Conservation (phyloP, 129 eudicot species). For the Scalesia atractyloides region DNA sequence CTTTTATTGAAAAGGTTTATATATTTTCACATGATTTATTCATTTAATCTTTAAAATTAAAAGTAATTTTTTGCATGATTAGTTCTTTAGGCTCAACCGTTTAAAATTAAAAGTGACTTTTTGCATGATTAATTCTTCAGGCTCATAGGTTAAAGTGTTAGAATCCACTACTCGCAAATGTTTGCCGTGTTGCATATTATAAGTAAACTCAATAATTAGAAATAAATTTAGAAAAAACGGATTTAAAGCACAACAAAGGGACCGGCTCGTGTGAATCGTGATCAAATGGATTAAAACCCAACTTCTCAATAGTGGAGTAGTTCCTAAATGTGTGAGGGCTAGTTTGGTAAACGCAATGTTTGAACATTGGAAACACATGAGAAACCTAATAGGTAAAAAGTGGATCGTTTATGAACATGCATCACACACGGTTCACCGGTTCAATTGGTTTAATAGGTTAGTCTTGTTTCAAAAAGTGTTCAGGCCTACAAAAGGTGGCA, state of each 20-base stretch:
- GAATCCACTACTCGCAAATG: too few species aligned
- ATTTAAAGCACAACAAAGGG: background rate
- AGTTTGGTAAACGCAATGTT: background rate
- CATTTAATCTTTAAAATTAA: background rate
- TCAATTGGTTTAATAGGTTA: too few species aligned
- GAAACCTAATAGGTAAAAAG: background rate
- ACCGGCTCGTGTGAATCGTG: conserved; percentile 12
- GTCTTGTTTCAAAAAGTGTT: too few species aligned
- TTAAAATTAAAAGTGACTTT: background rate
- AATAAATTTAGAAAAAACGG: background rate
- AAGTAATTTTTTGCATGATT: background rate
- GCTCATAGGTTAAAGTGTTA: too few species aligned
- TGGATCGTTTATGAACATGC: too few species aligned
- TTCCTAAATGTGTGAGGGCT: conserved; percentile 11
- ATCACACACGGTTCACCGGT: too few species aligned
- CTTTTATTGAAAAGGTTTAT: background rate
- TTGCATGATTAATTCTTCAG: background rate
- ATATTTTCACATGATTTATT: background rate
- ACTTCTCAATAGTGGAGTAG: conserved; percentile 13
- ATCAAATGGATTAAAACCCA: conserved; percentile 5
- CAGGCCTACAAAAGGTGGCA: too few species aligned
- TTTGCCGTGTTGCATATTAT: background rate
- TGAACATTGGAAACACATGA: background rate
- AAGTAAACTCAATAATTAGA: background rate
- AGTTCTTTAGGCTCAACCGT: too few species aligned